A percentile compares a stretch with the other conserved stretches of the same genome.
Evolutionary conservation across 768 basidiomycete species (phyloP).

Genomic region (Pleurotus salmoneostramineus): DNA sequence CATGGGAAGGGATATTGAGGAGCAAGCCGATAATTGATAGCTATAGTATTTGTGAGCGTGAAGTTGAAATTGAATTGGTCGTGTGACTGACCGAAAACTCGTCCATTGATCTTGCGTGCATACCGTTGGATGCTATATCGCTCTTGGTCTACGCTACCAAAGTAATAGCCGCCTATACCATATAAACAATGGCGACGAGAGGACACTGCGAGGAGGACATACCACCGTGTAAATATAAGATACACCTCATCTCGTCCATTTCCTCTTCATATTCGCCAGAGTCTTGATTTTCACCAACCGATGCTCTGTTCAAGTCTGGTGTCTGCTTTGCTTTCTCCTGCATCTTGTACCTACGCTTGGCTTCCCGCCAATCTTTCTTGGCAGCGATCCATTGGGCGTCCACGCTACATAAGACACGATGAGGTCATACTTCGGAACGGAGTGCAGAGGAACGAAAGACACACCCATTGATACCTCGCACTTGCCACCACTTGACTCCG

Average conservation of each 20-base stretch:
- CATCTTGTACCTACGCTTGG: slow-evolving; percentile 53
- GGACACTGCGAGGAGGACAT: slow-evolving; percentile 8
- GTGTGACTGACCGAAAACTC: slow-evolving; percentile 64
- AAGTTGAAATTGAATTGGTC: not conserved
- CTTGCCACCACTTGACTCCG: slow-evolving; percentile 98
- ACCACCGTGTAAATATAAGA: slow-evolving; percentile 81
- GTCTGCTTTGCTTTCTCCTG: slow-evolving; percentile 28
- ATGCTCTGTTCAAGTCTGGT: slow-evolving; percentile 11
- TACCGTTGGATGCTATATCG: slow-evolving; percentile 79
- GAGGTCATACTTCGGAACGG: slow-evolving; percentile 2
- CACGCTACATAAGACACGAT: slow-evolving; percentile 41
- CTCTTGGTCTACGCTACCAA: slow-evolving; percentile 77
- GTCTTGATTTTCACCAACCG: slow-evolving; percentile 18
- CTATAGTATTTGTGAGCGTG: slow-evolving; percentile 29
- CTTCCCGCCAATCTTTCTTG: slow-evolving; percentile 78
- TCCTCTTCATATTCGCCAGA: slow-evolving; percentile 54
- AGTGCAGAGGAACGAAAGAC: slow-evolving; percentile 11
- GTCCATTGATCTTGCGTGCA: slow-evolving; percentile 90
- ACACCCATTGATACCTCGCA: slow-evolving; percentile 77
- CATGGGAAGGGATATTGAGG: slow-evolving; percentile 98
- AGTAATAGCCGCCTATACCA: slow-evolving; percentile 72
- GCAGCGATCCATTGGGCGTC: slow-evolving; percentile 87
- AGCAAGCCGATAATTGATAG: slow-evolving; percentile 81
- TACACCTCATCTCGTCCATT: slow-evolving; percentile 83
- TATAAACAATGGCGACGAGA: slow-evolving; percentile 1